Evolutionary conservation across 164 flowering plant species (phyloP), one percentile per base, ranked within the genome.

Genomic region (Macadamia integrifolia): DNA sequence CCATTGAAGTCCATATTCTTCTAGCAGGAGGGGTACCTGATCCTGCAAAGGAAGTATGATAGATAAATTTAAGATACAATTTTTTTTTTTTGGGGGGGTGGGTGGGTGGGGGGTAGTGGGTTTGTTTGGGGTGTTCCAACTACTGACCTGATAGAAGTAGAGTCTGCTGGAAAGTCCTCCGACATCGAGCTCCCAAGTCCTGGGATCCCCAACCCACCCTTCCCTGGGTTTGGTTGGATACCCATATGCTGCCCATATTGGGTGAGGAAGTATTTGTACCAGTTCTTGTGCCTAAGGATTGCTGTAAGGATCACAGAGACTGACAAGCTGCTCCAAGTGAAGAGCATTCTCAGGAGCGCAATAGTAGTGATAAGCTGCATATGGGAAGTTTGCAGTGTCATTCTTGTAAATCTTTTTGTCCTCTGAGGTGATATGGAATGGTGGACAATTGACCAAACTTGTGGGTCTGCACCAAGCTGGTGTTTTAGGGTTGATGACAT

Each of bases 281-380:
- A 90, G 50, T 74, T 90, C 96, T 74, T 90, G 93, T 55, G 88
- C 86, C 43, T 90, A 92, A 60, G 96, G 96, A 70, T 90, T 90
- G 78, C 93, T 88, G 69, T 90, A 90, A 52, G 96, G 96, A 72
- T 90, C 96, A 75, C 96, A 90, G n/a, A 71, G 66, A 71, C 79
- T 75, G 18, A 65, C 71, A 40, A 91, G 93, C 53, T 71, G 15
- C 77, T 87, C 90, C 62, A 80, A 46, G 73, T 78, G 60, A 32
- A 76, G 13, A 1, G 92, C 93, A 79, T 84, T 90, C 15, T 86
- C 90, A 0, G 90, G 93, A 55, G 82, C 89, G 69, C 93, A 90
- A 60, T 90, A 88, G 66, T 76, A 80, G 75, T 90, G 96, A 66
- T 90, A 90, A 23, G 96, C 96, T n/a, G 71, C 65, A 59, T 87